Evolutionary conservation across 306 rosid species (phyloP).

Genomic region (Nissolia schottii): DNA sequence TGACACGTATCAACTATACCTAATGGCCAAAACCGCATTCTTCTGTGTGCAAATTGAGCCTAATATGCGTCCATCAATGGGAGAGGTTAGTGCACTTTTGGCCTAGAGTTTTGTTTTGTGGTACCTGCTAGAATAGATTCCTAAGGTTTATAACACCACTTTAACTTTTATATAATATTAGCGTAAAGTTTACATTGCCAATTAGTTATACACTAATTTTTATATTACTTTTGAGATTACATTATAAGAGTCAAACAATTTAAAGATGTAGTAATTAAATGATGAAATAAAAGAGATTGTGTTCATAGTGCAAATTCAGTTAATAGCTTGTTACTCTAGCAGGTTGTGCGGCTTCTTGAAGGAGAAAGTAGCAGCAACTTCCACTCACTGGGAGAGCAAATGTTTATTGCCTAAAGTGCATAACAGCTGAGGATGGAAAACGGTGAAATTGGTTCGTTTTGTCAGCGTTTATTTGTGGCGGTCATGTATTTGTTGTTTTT

Average conservation of each 20-base stretch:
- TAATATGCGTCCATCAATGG: slow-evolving; percentile 67
- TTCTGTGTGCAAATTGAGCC: slow-evolving; percentile 60
- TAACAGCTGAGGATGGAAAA: slow-evolving; percentile 29
- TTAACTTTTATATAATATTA: too few species aligned
- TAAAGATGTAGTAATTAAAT: too few species aligned
- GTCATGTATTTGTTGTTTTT: background rate
- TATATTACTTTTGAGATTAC: too few species aligned
- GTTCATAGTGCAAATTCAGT: background rate
- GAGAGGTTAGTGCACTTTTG: slow-evolving; percentile 45
- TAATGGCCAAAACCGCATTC: slow-evolving; percentile 69
- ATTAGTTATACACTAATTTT: too few species aligned
- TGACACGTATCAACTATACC: slow-evolving; percentile 55
- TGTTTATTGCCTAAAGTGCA: slow-evolving; percentile 35
- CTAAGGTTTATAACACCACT: background rate
- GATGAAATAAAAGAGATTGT: too few species aligned
- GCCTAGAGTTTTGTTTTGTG: background rate
- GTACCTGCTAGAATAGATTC: background rate
- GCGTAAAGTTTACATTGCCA: background rate
- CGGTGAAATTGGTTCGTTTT: background rate
- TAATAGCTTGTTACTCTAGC: slow-evolving; percentile 34
- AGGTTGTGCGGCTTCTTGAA: slow-evolving; percentile 85
- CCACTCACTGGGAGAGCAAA: slow-evolving; percentile 44
- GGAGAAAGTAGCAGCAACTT: slow-evolving; percentile 53
- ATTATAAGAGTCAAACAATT: too few species aligned
- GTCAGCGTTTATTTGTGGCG: background rate